Conservation (phyloP, 179 eudicot species). For the Silene noctiflora region DNA sequence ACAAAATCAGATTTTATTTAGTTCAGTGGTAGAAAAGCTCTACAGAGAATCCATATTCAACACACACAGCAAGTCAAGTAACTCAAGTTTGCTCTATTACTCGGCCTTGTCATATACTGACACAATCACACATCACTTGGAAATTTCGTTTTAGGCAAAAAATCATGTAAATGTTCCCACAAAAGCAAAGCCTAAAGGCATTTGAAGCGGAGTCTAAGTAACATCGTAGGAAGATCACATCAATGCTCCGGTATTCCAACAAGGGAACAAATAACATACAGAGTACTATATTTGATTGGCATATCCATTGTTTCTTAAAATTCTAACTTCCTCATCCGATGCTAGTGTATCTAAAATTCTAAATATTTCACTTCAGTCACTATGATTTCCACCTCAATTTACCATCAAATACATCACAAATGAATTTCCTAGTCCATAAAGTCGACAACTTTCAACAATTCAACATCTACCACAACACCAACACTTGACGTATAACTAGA, state of each 20-base stretch:
- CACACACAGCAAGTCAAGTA: neutral
- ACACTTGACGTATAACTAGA: neutral
- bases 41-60: neutral
- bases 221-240: too few relatives aligned
- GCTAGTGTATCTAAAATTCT: too few relatives aligned
- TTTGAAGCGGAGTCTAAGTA: too few relatives aligned
- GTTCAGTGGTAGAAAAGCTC: neutral
- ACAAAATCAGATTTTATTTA: neutral
- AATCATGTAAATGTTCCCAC: too few relatives aligned
- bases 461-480: neutral
- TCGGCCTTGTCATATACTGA: neutral
- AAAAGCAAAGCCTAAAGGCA: too few relatives aligned
- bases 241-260: too few relatives aligned
- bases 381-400: neutral
- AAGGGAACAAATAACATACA: too few relatives aligned
- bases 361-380: neutral
- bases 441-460: neutral
- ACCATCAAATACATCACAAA: neutral
- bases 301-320: neutral
- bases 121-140: neutral
- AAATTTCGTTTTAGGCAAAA: too few relatives aligned
- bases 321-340: neutral
- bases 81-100: neutral
- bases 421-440: neutral
- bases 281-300: neutral